Conservation (phyloP, 371 early-diverging fungal genomes). For the Rhizopus sp. region DNA sequence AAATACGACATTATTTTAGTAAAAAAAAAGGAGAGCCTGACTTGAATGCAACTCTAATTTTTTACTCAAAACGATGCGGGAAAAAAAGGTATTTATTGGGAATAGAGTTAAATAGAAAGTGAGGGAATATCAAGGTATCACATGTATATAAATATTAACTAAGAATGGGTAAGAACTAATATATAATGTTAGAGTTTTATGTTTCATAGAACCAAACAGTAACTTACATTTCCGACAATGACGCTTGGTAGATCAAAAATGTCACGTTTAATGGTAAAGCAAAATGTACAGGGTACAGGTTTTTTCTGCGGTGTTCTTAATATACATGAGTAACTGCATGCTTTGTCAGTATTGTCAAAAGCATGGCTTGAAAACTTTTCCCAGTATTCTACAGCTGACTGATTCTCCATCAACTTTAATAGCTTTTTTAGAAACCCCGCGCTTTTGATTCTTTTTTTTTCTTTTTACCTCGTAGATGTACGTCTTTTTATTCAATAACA, state of each 20-base stretch:
- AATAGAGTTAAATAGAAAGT: background rate
- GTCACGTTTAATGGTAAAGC: conserved; percentile 91
- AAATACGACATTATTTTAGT: too few relatives aligned
- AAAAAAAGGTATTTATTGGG: background rate
- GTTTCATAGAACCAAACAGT: background rate
- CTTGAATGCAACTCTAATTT: too few relatives aligned
- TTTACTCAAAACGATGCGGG: too few relatives aligned
- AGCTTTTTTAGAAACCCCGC: background rate
- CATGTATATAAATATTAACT: conserved; percentile 25
- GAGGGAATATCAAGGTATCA: background rate
- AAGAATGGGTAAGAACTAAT: conserved; percentile 49
- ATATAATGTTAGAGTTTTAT: background rate
- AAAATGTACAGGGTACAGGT: conserved; percentile 85
- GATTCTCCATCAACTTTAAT: conserved; percentile 84
- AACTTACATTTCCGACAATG: conserved; percentile 75
- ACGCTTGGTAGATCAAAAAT: conserved; percentile 91
- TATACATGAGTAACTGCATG: conserved; percentile 74
- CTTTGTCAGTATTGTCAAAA: conserved; percentile 86
- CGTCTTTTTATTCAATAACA: conserved; percentile 73
- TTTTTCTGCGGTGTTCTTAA: conserved; percentile 68
- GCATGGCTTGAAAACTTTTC: conserved; percentile 88
- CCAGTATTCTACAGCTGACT: conserved; percentile 92
- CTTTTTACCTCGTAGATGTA: conserved; percentile 63
- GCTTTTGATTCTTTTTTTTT: background rate
- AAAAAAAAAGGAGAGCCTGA: too few relatives aligned